These are phyloP conservation scores for Candida verbasci DNA, from an alignment of 805 yeast species.

Conservation along the genomic window DNA sequence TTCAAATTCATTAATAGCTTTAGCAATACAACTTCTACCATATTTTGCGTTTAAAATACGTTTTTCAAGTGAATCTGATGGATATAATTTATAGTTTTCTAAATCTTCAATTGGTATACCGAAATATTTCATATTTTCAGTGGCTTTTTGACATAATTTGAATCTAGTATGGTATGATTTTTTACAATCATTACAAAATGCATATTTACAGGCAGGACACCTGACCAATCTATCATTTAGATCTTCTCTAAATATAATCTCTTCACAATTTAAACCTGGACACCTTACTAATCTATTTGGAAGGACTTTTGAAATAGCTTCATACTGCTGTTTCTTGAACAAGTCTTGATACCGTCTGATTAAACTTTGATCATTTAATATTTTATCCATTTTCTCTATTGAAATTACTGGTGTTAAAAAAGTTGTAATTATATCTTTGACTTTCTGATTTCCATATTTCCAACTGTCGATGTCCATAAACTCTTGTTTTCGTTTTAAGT, in stretches of 20 bases:
- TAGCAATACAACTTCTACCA: constrained; percentile 40
- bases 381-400: constrained; percentile 23
- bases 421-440: constrained; percentile 23
- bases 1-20: constrained; percentile 40
- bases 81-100: constrained; percentile 29
- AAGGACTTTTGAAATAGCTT: constrained; percentile 37
- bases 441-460: constrained; percentile 12
- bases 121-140: constrained; percentile 16
- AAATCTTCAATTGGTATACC: constrained; percentile 30
- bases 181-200: constrained; percentile 53
- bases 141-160: constrained; percentile 36
- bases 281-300: constrained; percentile 50
- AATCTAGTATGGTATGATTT: constrained; percentile 60
- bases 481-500: constrained; percentile 11
- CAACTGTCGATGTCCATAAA: constrained; percentile 17
- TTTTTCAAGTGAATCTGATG: constrained; percentile 26
- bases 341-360: constrained; percentile 37
- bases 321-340: constrained; percentile 36
- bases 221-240: constrained; percentile 43
- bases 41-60: constrained; percentile 34
- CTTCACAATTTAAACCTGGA: constrained; percentile 42
- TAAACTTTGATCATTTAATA: constrained; percentile 21
- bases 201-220: constrained; percentile 47
- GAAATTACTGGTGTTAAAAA: constrained; percentile 42
- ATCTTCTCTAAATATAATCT: constrained; percentile 45